Base-by-base conservation (phyloP, 345 rosid species). In the Pelargonium nanum region DNA sequence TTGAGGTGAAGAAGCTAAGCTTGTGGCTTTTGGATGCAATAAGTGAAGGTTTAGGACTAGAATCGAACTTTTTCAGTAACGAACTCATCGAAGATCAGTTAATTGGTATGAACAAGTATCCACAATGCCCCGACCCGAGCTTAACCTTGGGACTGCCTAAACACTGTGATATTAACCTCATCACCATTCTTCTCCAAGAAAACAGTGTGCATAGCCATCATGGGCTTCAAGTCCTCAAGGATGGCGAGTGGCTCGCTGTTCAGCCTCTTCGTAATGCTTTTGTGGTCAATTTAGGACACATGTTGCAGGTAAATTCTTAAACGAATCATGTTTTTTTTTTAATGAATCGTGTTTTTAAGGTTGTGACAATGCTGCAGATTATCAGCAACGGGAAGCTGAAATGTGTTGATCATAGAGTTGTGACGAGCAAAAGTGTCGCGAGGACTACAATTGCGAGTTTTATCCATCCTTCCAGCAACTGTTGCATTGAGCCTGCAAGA, bases 71-170 rank as follows among this genome's bases (percentile, higher is more conserved):
- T 52, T 67, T 81, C 15, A 17, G 24, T 17, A 56, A 60, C 26
- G 58, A 61, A 22, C 50, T 64, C 16, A 59, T 22, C 25, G 45
- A 55, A 66, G 57, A 8, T 4, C 61, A 50, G 13, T 22, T 75
- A 26, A 25, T 75, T 57, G 21, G 60, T 13, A 25, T 73, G 1
- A 72, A 77, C 50, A 45, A 64, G 62, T 68, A 71, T 30, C 79
- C 75, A 0, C 68, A 78, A 2, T 78, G 79, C 62, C 79, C 77
- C 7, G 65, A 75, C 19, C 82, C 80, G 12, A 72, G 71, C 25
- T 59, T 75, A 57, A 69, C 74, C 24, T 40, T 78, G n/a, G 82
- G 80, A 62, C 24, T 68, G 24, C 60, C 70, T 8, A 68, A 57
- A 50, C 80, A 75, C 7, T 19, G 71, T 15, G 75, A 80, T 58